These are phyloP conservation scores for Penicillium capsulatum DNA, from an alignment of 2,329 filamentous ascomycete genomes.

Conservation along the genomic window DNA sequence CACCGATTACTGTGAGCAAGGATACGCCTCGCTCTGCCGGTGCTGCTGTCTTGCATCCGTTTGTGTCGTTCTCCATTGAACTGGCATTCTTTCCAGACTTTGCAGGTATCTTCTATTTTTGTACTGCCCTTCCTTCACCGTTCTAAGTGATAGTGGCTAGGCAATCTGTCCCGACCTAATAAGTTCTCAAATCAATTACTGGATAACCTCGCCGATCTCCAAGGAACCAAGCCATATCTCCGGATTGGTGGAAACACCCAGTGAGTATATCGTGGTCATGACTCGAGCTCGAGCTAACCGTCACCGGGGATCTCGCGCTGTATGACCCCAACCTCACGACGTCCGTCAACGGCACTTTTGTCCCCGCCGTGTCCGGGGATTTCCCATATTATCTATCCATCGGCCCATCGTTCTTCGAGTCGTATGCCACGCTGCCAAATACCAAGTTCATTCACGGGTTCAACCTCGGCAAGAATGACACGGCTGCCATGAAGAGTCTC, in stretches of 20 bases:
- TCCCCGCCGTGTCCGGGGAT: slow-evolving; percentile 50
- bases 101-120: too few species aligned
- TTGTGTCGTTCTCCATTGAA: slow-evolving; percentile 53
- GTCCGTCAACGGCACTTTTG: slow-evolving; percentile 52
- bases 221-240: slow-evolving; percentile 57
- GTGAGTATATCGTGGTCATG: slow-evolving; percentile 12
- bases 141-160: too few species aligned
- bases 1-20: slow-evolving; percentile 9
- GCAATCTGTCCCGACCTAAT: slow-evolving; percentile 55
- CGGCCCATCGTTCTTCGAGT: slow-evolving; percentile 60
- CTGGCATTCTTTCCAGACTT: slow-evolving; percentile 53
- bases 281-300: neutral
- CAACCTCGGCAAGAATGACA: slow-evolving; percentile 54
- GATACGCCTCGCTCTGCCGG: slow-evolving; percentile 11
- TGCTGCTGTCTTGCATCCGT: slow-evolving; percentile 28
- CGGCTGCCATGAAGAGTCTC: slow-evolving; percentile 50
- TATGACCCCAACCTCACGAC: slow-evolving; percentile 52
- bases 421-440: slow-evolving; percentile 55
- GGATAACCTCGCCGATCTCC: slow-evolving; percentile 52
- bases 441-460: slow-evolving; percentile 60
- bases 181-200: slow-evolving; percentile 58
- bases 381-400: slow-evolving; percentile 60
- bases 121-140: too few species aligned
- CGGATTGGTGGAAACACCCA: slow-evolving; percentile 65
- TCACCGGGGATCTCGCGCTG: slow-evolving; percentile 53